Evolutionary conservation across 73 alveolate genomes (phyloP), one percentile per base, ranked within the genome.

Genomic region (Blepharisma japonicum): DNA sequence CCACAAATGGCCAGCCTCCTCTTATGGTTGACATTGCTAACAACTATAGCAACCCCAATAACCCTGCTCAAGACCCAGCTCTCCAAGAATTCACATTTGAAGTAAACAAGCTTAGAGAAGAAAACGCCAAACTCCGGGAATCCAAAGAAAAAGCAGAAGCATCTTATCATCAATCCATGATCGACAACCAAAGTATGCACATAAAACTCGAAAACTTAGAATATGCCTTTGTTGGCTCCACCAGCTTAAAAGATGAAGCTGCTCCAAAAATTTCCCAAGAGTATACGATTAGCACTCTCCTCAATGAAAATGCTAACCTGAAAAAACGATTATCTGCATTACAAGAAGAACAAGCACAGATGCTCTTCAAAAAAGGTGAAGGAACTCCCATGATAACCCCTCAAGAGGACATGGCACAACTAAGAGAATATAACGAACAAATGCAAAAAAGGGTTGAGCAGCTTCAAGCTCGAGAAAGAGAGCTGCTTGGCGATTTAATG

Each of bases 401-500:
- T 86, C 87, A 87, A 87, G 49, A 87, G 84, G 84, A 84, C 27
- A 45, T 39, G 23, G 14, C 14, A 45, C 14, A 11, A 2, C 39
- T 70, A 38, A 18, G 27, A 3, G 42, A 45, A 8, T 14, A 11
- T 70, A 18, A 47, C n/a, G 38, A 9, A 7, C 42, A 70, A 45
- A 9, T 70, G n/a, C 78, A 92, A 51, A 89, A 91, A 77, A 81
- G 96, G 71, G 96, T 95, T 6, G 98, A 95, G 77, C 86, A 89
- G 83, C 88, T 95, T n/a, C 90, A 95, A 81, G 89, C 94, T 71
- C 83, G 98, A 72, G 99, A 95, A 82, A 83, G 97, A 78, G 99
- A 92, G 68, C 83, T 95, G 56, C 81, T 95, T 53, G 96, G 87
- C 68, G 81, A 87, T 70, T 78, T 94, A 9, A 88, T 94, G 90